phyloP scores from a whole-genome alignment of 441 rosid genomes.

The Kokia cookei region DNA sequence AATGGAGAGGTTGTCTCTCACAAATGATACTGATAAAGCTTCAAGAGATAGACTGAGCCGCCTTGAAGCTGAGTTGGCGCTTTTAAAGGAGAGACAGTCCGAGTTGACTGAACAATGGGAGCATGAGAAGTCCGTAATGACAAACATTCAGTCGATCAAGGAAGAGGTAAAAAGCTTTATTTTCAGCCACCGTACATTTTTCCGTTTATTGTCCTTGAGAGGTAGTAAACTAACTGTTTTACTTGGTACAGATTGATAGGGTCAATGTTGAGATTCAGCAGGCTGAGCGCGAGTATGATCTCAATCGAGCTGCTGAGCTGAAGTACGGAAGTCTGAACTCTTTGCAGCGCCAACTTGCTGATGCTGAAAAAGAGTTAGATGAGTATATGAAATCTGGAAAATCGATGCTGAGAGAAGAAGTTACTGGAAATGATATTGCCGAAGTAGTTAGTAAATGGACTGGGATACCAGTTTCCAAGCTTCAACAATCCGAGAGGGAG shows the following conservation, averaged over 20 bases:
- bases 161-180: conserved; percentile 56
- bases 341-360: conserved; percentile 70
- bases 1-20: conserved; percentile 92
- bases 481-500: conserved; percentile 90
- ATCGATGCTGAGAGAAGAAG: conserved; percentile 96
- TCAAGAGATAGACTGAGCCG: conserved; percentile 80
- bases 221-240: not conserved
- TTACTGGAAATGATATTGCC: conserved; percentile 82
- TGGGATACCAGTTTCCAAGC: conserved; percentile 90
- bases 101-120: conserved; percentile 91
- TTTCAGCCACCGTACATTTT: not conserved
- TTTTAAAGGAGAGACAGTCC: conserved; percentile 68
- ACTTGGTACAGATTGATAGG: conserved; percentile 62
- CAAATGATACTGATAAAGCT: conserved; percentile 79
- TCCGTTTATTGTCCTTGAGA: not conserved
- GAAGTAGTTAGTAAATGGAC: conserved; percentile 97
- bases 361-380: conserved; percentile 79
- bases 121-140: conserved; percentile 92
- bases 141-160: conserved; percentile 77
- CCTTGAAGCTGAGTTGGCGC: conserved; percentile 65
- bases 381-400: conserved; percentile 90
- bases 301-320: conserved; percentile 96
- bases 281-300: conserved; percentile 96
- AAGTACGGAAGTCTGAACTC: conserved; percentile 90
- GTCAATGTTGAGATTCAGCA: conserved; percentile 95